These are phyloP conservation scores for Ophiosphaerella korrae DNA, from an alignment of 2,329 filamentous ascomycete genomes.

Conservation along the genomic window DNA sequence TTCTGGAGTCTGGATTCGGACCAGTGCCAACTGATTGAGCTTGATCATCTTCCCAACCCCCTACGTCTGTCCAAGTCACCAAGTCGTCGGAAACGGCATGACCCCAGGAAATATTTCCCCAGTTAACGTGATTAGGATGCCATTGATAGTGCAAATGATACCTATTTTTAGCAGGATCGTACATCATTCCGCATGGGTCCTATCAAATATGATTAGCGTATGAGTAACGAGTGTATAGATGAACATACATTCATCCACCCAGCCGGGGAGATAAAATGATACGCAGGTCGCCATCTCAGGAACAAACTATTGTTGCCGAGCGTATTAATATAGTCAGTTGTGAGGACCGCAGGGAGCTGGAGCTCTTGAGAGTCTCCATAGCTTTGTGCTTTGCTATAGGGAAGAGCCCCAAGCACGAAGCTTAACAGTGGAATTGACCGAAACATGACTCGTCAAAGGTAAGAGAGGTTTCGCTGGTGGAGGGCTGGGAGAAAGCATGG, in stretches of 20 bases:
- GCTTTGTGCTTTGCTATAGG: constrained; percentile 25
- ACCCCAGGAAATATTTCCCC: constrained; percentile 53
- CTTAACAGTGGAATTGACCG: constrained; percentile 28
- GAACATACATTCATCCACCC: constrained; percentile 53
- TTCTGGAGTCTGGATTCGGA: constrained; percentile 33
- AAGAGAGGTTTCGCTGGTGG: not conserved
- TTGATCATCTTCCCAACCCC: constrained; percentile 53
- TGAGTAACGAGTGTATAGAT: not conserved
- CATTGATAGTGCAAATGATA: constrained; percentile 63
- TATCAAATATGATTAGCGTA: constrained; percentile 24
- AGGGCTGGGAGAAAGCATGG: not conserved
- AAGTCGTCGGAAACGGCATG: constrained; percentile 59
- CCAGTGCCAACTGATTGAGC: constrained; percentile 48
- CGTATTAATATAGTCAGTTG: constrained; percentile 31
- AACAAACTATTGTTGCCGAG: constrained; percentile 57
- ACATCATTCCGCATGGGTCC: constrained; percentile 58
- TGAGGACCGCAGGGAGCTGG: constrained; percentile 31
- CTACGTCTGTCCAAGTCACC: constrained; percentile 52
- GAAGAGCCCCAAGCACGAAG: constrained; percentile 29
- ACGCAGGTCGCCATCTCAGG: constrained; percentile 54
- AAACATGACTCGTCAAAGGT: constrained; percentile 22
- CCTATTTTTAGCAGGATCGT: constrained; percentile 52
- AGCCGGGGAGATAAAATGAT: constrained; percentile 54
- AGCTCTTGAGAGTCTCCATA: constrained; percentile 2
- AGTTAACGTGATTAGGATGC: constrained; percentile 54